A percentile compares a stretch with the other conserved stretches of the same genome.
Conservation (phyloP, 768 basidiomycete genomes). For the Tylopilus felleus region DNA sequence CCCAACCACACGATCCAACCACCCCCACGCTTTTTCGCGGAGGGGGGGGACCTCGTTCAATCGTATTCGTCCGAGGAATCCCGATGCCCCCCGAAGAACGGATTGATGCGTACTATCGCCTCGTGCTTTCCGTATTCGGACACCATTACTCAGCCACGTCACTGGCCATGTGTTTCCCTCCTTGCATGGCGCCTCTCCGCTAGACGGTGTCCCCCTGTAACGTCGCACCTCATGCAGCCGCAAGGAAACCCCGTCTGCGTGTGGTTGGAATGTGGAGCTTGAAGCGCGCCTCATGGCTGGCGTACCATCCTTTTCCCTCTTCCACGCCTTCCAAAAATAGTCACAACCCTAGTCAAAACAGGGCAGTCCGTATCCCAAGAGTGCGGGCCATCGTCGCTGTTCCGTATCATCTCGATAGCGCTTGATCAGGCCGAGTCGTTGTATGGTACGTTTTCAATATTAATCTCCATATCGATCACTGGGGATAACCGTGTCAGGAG, state of each 20-base stretch:
- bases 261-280: background rate
- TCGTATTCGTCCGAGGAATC: conserved; percentile 11
- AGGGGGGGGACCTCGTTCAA: background rate
- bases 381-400: background rate
- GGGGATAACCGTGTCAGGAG: background rate
- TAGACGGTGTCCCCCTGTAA: background rate
- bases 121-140: conserved; percentile 13
- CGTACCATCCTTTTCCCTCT: background rate
- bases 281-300: conserved; percentile 1
- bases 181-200: background rate
- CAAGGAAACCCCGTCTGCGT: background rate
- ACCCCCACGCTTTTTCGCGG: background rate
- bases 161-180: background rate
- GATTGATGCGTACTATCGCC: conserved; percentile 16
- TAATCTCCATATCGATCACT: background rate
- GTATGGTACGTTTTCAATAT: too few relatives aligned
- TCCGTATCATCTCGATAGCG: background rate
- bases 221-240: background rate
- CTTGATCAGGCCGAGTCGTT: background rate
- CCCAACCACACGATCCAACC: background rate
- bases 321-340: background rate
- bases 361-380: background rate
- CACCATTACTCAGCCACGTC: conserved; percentile 3
- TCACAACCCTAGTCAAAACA: background rate
- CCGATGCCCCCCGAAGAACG: conserved; percentile 1